Base-by-base conservation (phyloP, 2,329 filamentous ascomycete genomes). In the Elsinoe ampelina region DNA sequence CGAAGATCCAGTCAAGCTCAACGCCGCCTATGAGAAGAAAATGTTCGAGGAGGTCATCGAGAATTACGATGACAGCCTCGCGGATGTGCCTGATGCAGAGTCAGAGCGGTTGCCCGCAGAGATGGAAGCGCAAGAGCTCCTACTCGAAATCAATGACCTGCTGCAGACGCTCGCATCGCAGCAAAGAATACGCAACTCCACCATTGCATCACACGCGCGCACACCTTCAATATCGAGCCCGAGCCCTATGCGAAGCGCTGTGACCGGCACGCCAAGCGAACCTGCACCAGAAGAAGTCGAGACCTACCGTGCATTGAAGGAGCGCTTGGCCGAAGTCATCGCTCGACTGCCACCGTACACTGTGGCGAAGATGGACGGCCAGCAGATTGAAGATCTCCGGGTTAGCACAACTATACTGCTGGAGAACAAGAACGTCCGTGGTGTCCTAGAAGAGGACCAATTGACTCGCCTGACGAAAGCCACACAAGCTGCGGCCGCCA, bases 391-490 rank as follows among this genome's bases (percentile, higher is more conserved):
- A 30, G 87, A 90, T 58, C 75, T 95, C 48, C 85, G 88, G 60
- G 86, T 95, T 66, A 92, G 85, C 72, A 88, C 83, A 45, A 89
- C 83, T 67, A 80, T 95, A 17, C 73, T 89, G 58, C 76, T 95
- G 47, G 82, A 87, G 59, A 83, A 80, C 5, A 83, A 85, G 54
- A 83, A 89, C 64, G 87, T 87, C 68, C 81, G 80, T 61, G 90
- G 90, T 3, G 82, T 86, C 3, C 84, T 95, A 81, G 89, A 95
- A 63, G 88, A 92, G 63, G 89, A 95, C 63, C 86, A 89, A 61
- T 66, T 73, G 1, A 70, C 74, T 1, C 68, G 73, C 32, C 62
- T 71, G 41, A 71, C 72, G 22, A 77, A 76, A 61, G 61, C 64
- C 22, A 62, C 64, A n/a, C 68, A 73, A 12, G 61, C 64, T 42